These are phyloP conservation scores for Leucoagaricus sp. DNA, from an alignment of 1,284 basidiomycete species.

Conservation along the genomic window DNA sequence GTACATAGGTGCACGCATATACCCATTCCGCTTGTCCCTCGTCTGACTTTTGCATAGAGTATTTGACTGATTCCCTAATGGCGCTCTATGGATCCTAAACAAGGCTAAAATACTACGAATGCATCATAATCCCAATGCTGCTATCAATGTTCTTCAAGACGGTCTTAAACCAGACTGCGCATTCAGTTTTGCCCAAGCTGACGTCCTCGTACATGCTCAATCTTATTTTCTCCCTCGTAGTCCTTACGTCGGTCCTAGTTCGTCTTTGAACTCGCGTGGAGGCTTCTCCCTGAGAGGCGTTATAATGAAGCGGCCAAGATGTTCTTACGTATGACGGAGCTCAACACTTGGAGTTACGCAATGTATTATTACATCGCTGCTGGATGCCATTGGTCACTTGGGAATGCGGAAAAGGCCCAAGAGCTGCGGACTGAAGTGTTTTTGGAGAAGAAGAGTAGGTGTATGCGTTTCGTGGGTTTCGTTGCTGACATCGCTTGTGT, in stretches of 20 bases:
- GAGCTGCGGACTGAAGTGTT: conserved; percentile 70
- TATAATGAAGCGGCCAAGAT: conserved; percentile 68
- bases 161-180: conserved; percentile 55
- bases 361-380: conserved; percentile 78
- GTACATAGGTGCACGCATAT: conserved; percentile 51
- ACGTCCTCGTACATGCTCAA: conserved; percentile 57
- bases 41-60: conserved; percentile 31
- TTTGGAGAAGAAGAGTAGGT: conserved; percentile 69
- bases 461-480: background rate
- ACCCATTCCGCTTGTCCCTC: no score
- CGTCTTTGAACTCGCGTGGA: conserved; percentile 78
- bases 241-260: conserved; percentile 44
- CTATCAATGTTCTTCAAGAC: conserved; percentile 61
- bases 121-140: conserved; percentile 59
- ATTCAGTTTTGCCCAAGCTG: conserved; percentile 68
- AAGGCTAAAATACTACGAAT: conserved; percentile 76
- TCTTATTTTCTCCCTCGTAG: background rate
- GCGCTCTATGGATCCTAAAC: conserved; percentile 76
- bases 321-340: conserved; percentile 62
- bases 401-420: conserved; percentile 55
- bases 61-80: conserved; percentile 60
- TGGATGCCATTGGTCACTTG: conserved; percentile 61
- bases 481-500: background rate
- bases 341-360: conserved; percentile 77
- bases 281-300: conserved; percentile 61